Evolutionary conservation across 2,329 filamentous ascomycete species (phyloP).

Genomic region (Colletotrichum ledebouriae): DNA sequence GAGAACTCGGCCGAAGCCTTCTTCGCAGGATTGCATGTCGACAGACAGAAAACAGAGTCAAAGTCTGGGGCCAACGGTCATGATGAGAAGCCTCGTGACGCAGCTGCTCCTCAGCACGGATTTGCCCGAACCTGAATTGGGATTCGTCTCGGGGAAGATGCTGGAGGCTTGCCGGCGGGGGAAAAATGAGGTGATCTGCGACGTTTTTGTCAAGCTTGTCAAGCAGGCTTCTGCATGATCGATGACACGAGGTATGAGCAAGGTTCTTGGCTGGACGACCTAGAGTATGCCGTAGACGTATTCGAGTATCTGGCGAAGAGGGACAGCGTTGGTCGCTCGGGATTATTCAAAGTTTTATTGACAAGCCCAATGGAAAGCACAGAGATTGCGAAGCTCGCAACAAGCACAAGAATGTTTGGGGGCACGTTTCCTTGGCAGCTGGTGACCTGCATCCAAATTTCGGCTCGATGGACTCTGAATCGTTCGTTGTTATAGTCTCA

Average conservation of each 20-base stretch:
- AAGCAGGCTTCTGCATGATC: slow-evolving; percentile 15
- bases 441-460: neutral
- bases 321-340: neutral
- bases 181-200: neutral
- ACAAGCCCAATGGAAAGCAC: neutral
- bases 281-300: neutral
- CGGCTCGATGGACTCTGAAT: neutral
- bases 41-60: neutral
- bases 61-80: neutral
- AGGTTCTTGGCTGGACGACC: slow-evolving; percentile 4
- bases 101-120: neutral
- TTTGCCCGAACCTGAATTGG: neutral
- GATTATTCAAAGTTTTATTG: neutral
- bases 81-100: slow-evolving; percentile 5
- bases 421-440: slow-evolving; percentile 4
- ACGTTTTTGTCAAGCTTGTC: slow-evolving; percentile 1
- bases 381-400: neutral
- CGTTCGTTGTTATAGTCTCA: neutral
- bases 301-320: slow-evolving; percentile 2
- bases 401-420: neutral
- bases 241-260: slow-evolving; percentile 16
- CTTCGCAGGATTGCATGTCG: slow-evolving; percentile 10
- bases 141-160: neutral
- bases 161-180: neutral
- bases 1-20: neutral